Evolutionary conservation across 257 asterid genomes (phyloP), one percentile per base, ranked within the genome.

Genomic region (Rehmannia glutinosa): DNA sequence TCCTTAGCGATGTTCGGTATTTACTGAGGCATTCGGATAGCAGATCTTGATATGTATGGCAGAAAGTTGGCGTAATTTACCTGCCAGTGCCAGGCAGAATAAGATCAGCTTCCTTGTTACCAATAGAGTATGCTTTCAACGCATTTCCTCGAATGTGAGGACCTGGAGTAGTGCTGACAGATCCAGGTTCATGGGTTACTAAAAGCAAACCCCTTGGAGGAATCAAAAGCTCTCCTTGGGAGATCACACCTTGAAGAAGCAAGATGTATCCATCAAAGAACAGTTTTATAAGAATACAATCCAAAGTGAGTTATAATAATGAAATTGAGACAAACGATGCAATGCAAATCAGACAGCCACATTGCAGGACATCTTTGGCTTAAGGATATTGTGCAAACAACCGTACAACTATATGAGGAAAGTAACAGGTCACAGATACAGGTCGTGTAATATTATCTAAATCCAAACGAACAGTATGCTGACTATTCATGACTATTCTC

Each of bases 1-100:
- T n/a, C n/a, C n/a, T n/a, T n/a, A n/a, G n/a, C n/a, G n/a, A 8
- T 32, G 38, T 0, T 32, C 38, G 38, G 38, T 0, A 32, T 32
- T 32, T 32, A 32, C 8, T 8, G 38, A 32, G 38, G 38, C 4
- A 32, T 32, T 32, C 38, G 1, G 1, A 32, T 1, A 8, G 1
- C 7, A 32, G n/a, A n/a, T n/a, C n/a, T n/a, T n/a, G n/a, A n/a
- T n/a, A n/a, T n/a, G n/a, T n/a, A n/a, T n/a, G n/a, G n/a, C n/a
- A n/a, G n/a, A n/a, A n/a, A n/a, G n/a, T n/a, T n/a, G n/a, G n/a
- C n/a, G n/a, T 2, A 62, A 47, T 23, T 72, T 25, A 80, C 84
- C 86, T 81, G 75, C 78, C 86, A 25, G 86, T 77, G 15, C 83
- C 83, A 49, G 86, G 86, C 8, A 81, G 74, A 53, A 77, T 78